phyloP scores from a whole-genome alignment of 176 grass and related monocot genomes.

The Luzula sylvatica region DNA sequence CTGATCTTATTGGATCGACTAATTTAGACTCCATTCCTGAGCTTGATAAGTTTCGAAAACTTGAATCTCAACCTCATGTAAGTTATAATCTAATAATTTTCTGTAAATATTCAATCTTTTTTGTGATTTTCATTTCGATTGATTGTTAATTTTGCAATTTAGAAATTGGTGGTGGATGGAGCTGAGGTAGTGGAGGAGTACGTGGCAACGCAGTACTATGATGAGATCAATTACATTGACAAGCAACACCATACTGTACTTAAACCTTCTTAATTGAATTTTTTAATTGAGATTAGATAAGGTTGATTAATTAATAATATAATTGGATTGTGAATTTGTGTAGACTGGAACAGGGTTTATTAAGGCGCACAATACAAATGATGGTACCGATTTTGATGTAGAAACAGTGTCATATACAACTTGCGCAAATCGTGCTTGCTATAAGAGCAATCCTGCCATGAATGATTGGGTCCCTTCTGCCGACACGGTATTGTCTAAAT shows the following conservation, averaged over 20 bases:
- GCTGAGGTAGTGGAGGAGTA: slow-evolving; percentile 48
- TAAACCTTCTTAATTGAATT: not conserved
- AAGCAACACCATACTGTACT: slow-evolving; percentile 79
- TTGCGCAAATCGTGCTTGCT: slow-evolving; percentile 11
- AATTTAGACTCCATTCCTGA: slow-evolving; percentile 32
- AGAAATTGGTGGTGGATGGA: slow-evolving; percentile 51
- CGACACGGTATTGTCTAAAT: slow-evolving; percentile 32
- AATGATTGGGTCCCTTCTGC: slow-evolving; percentile 83
- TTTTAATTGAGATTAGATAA: not conserved
- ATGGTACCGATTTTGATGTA: slow-evolving; percentile 16
- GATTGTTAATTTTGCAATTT: slow-evolving; percentile 9
- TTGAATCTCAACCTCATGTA: slow-evolving; percentile 50
- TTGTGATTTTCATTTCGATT: slow-evolving; percentile 5
- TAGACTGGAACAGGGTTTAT: slow-evolving; percentile 80
- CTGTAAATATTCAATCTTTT: no score
- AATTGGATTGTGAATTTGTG: slow-evolving; percentile 1
- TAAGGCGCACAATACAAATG: slow-evolving; percentile 46
- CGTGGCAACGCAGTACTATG: slow-evolving; percentile 62
- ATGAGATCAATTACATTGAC: slow-evolving; percentile 59
- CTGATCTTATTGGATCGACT: not conserved
- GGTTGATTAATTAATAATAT: no score
- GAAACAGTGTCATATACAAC: slow-evolving; percentile 14
- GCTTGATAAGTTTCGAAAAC: slow-evolving; percentile 44
- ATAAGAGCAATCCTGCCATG: slow-evolving; percentile 64
- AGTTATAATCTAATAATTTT: not conserved